Percentiles rank a stretch among this genome's conserved stretches.
Conservation (phyloP, 106 monocot species). For the Platanthera zijinensis region DNA sequence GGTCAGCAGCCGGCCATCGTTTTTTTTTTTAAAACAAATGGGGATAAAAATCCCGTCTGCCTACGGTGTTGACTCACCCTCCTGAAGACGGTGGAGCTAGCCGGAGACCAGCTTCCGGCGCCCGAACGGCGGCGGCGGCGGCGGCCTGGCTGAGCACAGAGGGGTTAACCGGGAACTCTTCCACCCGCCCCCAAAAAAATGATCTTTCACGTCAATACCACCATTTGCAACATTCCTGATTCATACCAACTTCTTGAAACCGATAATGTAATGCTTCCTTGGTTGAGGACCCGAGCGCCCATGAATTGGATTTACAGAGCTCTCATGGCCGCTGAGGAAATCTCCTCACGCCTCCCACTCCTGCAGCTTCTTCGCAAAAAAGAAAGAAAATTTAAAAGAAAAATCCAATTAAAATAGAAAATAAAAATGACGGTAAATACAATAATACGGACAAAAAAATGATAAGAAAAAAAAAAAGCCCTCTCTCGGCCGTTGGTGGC, state of each 20-base stretch:
- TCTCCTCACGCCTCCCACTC: not conserved
- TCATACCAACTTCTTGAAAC: not conserved
- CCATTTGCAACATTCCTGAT: constrained; percentile 3
- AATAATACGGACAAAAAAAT: not conserved
- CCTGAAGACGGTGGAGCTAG: not conserved
- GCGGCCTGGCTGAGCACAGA: not conserved
- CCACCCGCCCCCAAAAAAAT: not conserved
- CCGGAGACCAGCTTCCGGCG: not conserved
- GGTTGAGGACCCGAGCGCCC: not conserved
- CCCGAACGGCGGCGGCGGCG: not conserved
- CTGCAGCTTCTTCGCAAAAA: not conserved
- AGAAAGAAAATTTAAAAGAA: not conserved
- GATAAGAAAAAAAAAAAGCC: not conserved
- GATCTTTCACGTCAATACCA: constrained; percentile 6
- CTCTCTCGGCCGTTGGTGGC: not conserved
- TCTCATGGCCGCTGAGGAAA: not conserved
- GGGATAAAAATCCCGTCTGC: not conserved
- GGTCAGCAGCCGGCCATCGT: not conserved
- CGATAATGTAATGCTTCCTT: not conserved
- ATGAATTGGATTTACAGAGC: not conserved
- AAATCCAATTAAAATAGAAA: not conserved
- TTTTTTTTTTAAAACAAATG: not conserved
- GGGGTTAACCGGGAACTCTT: not conserved
- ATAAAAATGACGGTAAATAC: not conserved
- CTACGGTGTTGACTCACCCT: too few species aligned